Percentiles rank a stretch among this genome's conserved stretches.
These are phyloP conservation scores for Globisporangium megalacanthum DNA, from an alignment of 352 stramenopile genomes.

Conservation along the genomic window DNA sequence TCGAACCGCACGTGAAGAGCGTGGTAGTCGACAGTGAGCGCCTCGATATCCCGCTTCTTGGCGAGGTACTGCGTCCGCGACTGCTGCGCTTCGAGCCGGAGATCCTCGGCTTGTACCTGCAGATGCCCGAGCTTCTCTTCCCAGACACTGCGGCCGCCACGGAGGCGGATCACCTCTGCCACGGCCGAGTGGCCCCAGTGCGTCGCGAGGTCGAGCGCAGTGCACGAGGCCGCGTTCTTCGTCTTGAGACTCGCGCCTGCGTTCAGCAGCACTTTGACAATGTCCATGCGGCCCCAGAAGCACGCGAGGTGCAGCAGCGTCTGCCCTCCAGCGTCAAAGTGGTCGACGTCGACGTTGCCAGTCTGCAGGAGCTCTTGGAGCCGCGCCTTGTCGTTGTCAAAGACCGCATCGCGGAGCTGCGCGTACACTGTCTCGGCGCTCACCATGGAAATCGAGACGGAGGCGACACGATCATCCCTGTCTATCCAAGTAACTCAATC, in stretches of 20 bases:
- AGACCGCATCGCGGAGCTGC: conserved; percentile 64
- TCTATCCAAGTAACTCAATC: background rate
- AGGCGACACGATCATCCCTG: background rate
- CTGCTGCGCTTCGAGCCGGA: conserved; percentile 30
- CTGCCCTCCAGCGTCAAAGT: conserved; percentile 68
- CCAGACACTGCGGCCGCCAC: conserved; percentile 62
- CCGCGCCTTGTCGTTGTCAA: conserved; percentile 49
- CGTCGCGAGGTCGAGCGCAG: conserved; percentile 58
- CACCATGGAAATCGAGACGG: background rate
- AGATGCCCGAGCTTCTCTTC: conserved; percentile 67
- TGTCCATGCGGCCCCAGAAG: conserved; percentile 66
- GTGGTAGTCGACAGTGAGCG: conserved; percentile 28
- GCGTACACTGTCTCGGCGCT: conserved; percentile 49
- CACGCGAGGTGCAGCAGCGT: conserved; percentile 68
- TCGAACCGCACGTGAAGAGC: conserved; percentile 29
- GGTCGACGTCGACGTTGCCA: conserved; percentile 49
- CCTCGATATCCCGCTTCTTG: conserved; percentile 21
- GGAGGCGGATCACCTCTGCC: conserved; percentile 58
- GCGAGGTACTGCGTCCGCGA: conserved; percentile 17
- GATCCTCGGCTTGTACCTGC: conserved; percentile 60
- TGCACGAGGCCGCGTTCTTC: conserved; percentile 68
- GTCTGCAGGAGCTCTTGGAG: conserved; percentile 35
- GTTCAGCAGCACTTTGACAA: conserved; percentile 56
- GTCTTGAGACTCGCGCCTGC: conserved; percentile 58
- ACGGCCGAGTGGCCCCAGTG: conserved; percentile 73